Evolutionary conservation across 345 rosid species (phyloP).

Genomic region (Aegle marmelos): DNA sequence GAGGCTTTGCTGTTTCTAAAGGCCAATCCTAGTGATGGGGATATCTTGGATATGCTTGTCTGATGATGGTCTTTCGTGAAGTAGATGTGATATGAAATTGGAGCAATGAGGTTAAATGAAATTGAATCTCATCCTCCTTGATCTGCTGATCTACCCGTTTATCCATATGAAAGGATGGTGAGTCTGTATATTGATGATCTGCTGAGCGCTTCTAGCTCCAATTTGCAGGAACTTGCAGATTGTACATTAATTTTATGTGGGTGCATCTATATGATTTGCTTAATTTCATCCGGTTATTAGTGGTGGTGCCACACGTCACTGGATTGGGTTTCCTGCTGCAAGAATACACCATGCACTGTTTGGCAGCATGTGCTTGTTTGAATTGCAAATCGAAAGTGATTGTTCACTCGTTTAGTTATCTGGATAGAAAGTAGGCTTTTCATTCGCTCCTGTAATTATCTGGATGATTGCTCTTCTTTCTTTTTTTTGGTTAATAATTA

Average conservation of each 20-base stretch:
- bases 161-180: neutral
- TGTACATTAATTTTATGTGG: neutral
- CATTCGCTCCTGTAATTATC: neutral
- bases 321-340: neutral
- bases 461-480: neutral
- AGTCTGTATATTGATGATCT: neutral
- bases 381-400: constrained; percentile 12
- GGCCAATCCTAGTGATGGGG: neutral
- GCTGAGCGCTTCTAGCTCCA: neutral
- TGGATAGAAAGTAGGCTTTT: neutral
- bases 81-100: neutral
- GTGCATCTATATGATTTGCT: neutral
- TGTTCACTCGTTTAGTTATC: neutral
- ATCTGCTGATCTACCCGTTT: neutral
- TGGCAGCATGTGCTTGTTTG: constrained; percentile 2
- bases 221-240: neutral
- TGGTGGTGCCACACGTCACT: neutral
- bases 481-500: too few species aligned
- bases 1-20: neutral
- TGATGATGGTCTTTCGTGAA: neutral
- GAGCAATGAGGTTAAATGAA: neutral
- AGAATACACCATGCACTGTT: neutral
- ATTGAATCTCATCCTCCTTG: neutral
- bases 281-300: neutral
- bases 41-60: neutral